Base-by-base conservation (phyloP, 2,329 filamentous ascomycete genomes). In the Monosporascus sp. region DNA sequence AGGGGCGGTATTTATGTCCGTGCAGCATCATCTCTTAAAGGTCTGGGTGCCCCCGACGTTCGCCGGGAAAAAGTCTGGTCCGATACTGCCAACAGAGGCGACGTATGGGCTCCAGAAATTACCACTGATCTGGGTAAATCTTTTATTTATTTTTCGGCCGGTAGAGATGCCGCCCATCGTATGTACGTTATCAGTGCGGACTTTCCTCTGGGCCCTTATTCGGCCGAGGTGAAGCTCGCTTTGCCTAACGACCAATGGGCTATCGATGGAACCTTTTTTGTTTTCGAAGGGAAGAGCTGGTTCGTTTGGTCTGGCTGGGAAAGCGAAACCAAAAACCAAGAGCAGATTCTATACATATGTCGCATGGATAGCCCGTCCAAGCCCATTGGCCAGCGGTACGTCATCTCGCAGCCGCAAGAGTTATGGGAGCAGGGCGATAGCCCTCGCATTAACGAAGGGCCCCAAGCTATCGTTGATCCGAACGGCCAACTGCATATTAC, bases 301-400 rank as follows among this genome's bases (percentile, higher is more conserved):
- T 63, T 62, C 35, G 62, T 64, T 17, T 64, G 62, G 62, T 64
- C 62, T n/a, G 62, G 62, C 20, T 64, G 62, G 61, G 53, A 20
- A 3, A 52, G 47, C 22, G 46, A 38, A 22, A 26, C 46, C 15
- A 55, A 7, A 7, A 26, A 58, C 48, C 31, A 37, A 15, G 60
- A 62, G 48, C 61, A 63, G 53, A 52, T 51, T 24, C 53, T 64
- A 8, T 64, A 63, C 51, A 61, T 64, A 51, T 61, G 58, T 46
- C 56, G 54, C 14, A 64, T 64, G 62, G 51, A 54, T n/a, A 57
- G 55, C 43, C 57, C 62, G 1, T 55, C 55, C 3, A 14, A 57
- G 49, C 52, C 61, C 1, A 56, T 48, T 2, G 62, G 61, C 1
- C 14, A 18, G 3, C 57, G 62, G 3, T 62, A 55, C 49, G 55